phyloP scores from a whole-genome alignment of 108 stramenopile genomes.

The Nitzschia sp. region DNA sequence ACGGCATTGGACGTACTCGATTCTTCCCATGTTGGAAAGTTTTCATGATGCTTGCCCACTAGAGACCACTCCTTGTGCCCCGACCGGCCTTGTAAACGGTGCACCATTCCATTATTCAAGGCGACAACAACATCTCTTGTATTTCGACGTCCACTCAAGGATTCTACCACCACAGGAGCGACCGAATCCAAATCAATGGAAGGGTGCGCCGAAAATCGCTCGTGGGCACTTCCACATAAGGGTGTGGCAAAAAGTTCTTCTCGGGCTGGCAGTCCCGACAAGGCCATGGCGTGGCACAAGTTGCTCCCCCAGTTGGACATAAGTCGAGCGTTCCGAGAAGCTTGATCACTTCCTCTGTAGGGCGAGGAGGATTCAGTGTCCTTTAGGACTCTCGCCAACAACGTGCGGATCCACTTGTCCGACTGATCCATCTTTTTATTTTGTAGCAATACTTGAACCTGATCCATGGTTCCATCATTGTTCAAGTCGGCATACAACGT shows the following conservation, averaged over 20 bases:
- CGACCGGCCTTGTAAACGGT: conserved; percentile 57
- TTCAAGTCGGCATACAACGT: conserved; percentile 79
- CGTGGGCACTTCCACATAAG: conserved; percentile 44
- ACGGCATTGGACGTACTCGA: conserved; percentile 29
- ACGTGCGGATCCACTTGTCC: conserved; percentile 29
- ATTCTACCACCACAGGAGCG: conserved; percentile 68
- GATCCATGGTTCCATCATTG: conserved; percentile 75
- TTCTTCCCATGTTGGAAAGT: conserved; percentile 62
- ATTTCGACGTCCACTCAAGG: conserved; percentile 54
- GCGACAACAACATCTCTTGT: conserved; percentile 72
- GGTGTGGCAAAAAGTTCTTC: conserved; percentile 82
- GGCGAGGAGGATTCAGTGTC: not conserved
- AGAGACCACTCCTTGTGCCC: conserved; percentile 53
- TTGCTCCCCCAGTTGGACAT: not conserved
- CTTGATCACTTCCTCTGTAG: not conserved
- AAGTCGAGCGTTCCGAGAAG: not conserved
- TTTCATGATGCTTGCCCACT: conserved; percentile 35
- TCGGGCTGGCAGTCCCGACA: conserved; percentile 70
- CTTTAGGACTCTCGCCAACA: conserved; percentile 6
- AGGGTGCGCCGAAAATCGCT: not conserved
- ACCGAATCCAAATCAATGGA: conserved; percentile 38
- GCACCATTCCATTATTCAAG: conserved; percentile 69
- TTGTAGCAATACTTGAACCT: conserved; percentile 54
- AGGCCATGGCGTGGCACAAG: conserved; percentile 72
- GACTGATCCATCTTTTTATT: not conserved